These are phyloP conservation scores for Pythium utonaiense DNA, from an alignment of 352 stramenopile species.

Conservation along the genomic window DNA sequence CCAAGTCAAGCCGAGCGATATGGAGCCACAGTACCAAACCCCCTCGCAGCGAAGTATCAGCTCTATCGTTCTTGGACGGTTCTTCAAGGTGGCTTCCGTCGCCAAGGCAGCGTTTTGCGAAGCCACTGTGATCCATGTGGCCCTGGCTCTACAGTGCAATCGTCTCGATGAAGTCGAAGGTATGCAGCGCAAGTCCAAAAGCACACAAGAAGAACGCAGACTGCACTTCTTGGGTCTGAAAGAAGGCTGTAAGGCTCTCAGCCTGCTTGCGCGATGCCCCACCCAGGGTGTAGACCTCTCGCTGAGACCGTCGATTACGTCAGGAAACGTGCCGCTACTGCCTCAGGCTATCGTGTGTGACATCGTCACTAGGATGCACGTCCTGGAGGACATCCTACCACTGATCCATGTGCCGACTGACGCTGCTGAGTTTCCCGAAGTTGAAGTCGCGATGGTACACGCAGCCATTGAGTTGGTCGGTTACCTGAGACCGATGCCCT, in stretches of 20 bases:
- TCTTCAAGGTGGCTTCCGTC: constrained; percentile 39
- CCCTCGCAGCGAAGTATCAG: constrained; percentile 62
- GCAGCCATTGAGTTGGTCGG: constrained; percentile 58
- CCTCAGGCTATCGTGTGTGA: constrained; percentile 65
- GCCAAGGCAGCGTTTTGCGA: constrained; percentile 50
- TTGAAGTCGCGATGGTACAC: constrained; percentile 37
- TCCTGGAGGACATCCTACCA: constrained; percentile 62
- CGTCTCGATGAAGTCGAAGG: constrained; percentile 61
- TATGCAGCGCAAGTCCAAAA: constrained; percentile 19
- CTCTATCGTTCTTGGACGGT: constrained; percentile 56
- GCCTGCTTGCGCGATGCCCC: constrained; percentile 45
- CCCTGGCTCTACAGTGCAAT: constrained; percentile 71
- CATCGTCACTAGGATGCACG: constrained; percentile 56
- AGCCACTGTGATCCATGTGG: constrained; percentile 54
- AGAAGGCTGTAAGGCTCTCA: constrained; percentile 61
- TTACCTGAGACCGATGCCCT: constrained; percentile 60
- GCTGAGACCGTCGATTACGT: constrained; percentile 47
- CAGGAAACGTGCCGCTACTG: constrained; percentile 39
- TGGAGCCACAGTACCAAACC: constrained; percentile 46
- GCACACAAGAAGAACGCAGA: constrained; percentile 29
- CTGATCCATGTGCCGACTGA: constrained; percentile 47
- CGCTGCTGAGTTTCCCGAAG: constrained; percentile 37
- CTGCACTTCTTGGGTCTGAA: constrained; percentile 47
- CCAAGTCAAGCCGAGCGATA: constrained; percentile 51
- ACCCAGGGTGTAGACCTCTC: constrained; percentile 28